Base-by-base conservation (phyloP, 805 yeast species). In the Teunomyces pallodes region DNA sequence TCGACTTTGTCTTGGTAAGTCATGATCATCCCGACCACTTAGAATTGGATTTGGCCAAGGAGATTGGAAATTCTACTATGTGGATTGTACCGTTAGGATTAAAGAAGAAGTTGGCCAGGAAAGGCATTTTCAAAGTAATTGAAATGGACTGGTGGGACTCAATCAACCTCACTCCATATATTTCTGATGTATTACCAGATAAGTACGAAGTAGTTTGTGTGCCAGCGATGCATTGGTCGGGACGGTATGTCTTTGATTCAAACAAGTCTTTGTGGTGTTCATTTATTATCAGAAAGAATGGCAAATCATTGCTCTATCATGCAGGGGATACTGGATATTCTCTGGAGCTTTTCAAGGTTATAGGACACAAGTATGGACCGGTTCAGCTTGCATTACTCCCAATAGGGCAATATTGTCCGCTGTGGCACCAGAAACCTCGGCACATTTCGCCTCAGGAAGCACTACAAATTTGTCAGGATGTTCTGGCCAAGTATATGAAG, bases 171-270 rank as follows among this genome's bases (percentile, higher is more conserved):
- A 67, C 67, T 46, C 67, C 76, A 27, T 74, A 76, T 13, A 69
- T 80, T 2, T 57, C 59, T 2, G 63, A 60, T 16, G 61, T 66
- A 9, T 44, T 69, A 7, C 59, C 67, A 0, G 83, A 83, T 49
- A 72, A 72, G 5, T 90, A 86, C 71, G 90, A 88, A 55, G 73
- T 92, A 13, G 91, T 88, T 1, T 88, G 97, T 64, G 79, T 94
- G 0, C 98, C 98, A 0, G 90, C 97, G 0, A 86, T 86, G 95
- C 98, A 92, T 66, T 92, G 98, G 98, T 87, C 96, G 1, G 98
- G 98, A 0, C 69, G 97, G 32, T 78, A 79, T 30, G 65, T 91
- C n/a, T 60, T 83, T 14, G 98, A 92, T 63, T 79, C 95, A 1
- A 92, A 92, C 65, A 69, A 72, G 20, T 80, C 95, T 0, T 69